phyloP scores from a whole-genome alignment of 1,284 basidiomycete species.

The Fomitopsis palustris region DNA sequence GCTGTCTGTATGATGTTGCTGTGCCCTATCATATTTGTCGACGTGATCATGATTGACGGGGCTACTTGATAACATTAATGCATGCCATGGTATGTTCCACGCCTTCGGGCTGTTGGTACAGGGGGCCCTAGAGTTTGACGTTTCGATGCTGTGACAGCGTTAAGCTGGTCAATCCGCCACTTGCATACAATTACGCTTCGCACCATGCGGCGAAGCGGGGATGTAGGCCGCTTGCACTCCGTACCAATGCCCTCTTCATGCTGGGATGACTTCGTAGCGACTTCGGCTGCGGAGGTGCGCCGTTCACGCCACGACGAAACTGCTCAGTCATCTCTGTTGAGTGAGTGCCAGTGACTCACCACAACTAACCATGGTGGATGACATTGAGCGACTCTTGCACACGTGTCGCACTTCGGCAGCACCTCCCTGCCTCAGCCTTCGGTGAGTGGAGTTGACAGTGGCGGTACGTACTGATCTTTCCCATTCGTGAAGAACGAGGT shows the following conservation, averaged over 20 bases:
- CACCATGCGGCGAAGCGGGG: too few species aligned
- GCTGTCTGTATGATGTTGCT: background rate
- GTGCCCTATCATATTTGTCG: background rate
- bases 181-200: too few species aligned
- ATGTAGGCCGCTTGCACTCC: too few species aligned
- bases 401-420: background rate
- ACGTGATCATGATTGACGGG: background rate
- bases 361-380: background rate
- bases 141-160: too few species aligned
- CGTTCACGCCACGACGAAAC: too few species aligned
- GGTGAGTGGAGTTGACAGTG: too few species aligned
- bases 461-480: too few species aligned
- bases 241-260: too few species aligned
- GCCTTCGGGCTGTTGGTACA: background rate
- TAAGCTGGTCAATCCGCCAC: too few species aligned
- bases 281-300: too few species aligned
- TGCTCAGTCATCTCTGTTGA: background rate
- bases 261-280: too few species aligned
- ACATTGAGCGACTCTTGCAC: background rate
- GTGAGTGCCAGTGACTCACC: background rate
- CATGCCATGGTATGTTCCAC: background rate
- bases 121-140: background rate
- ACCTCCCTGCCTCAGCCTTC: background rate
- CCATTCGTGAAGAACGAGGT: too few species aligned
- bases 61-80: background rate